These are phyloP conservation scores for Wallacemonas rigidus DNA, from an alignment of 208 protist species.

Conservation along the genomic window DNA sequence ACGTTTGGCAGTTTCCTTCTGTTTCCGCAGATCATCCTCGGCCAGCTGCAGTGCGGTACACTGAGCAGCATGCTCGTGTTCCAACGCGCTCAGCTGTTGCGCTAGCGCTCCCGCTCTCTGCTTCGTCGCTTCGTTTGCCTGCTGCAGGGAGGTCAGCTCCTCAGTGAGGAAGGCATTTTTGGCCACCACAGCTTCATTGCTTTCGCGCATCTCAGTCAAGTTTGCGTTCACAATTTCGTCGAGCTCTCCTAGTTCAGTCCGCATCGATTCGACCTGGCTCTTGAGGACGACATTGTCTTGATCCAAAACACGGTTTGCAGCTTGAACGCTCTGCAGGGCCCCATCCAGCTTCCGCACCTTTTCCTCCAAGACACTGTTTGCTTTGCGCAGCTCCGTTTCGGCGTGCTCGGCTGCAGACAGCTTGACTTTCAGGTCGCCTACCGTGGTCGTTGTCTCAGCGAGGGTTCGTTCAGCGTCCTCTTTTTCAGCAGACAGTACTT, in stretches of 20 bases:
- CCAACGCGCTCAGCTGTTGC: slow-evolving; percentile 17
- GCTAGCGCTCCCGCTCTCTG: slow-evolving; percentile 17
- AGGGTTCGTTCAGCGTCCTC: not conserved
- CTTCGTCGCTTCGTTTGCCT: slow-evolving; percentile 12
- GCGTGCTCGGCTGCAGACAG: not conserved
- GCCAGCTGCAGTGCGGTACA: slow-evolving; percentile 30
- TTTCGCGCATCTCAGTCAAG: slow-evolving; percentile 79
- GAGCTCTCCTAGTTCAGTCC: slow-evolving; percentile 66
- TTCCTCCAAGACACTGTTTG: slow-evolving; percentile 9
- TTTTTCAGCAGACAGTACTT: not conserved
- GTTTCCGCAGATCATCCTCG: slow-evolving; percentile 27
- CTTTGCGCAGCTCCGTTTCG: slow-evolving; percentile 14
- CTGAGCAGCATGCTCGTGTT: slow-evolving; percentile 31
- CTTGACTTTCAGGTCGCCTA: not conserved
- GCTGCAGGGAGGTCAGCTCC: slow-evolving; percentile 22
- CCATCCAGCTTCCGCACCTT: slow-evolving; percentile 11
- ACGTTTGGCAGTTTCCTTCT: slow-evolving; percentile 12
- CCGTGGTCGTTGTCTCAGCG: not conserved
- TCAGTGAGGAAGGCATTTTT: slow-evolving; percentile 41
- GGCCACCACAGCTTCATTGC: slow-evolving; percentile 54
- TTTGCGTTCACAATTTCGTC: slow-evolving; percentile 71
- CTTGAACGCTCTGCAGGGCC: slow-evolving; percentile 1
- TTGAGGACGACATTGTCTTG: slow-evolving; percentile 72
- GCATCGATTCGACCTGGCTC: slow-evolving; percentile 68
- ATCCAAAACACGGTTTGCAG: slow-evolving; percentile 19